Percentiles rank a stretch among this genome's conserved stretches.
Evolutionary conservation across 2,329 filamentous ascomycete species (phyloP).

Genomic region (Pyricularia pennisetigena): DNA sequence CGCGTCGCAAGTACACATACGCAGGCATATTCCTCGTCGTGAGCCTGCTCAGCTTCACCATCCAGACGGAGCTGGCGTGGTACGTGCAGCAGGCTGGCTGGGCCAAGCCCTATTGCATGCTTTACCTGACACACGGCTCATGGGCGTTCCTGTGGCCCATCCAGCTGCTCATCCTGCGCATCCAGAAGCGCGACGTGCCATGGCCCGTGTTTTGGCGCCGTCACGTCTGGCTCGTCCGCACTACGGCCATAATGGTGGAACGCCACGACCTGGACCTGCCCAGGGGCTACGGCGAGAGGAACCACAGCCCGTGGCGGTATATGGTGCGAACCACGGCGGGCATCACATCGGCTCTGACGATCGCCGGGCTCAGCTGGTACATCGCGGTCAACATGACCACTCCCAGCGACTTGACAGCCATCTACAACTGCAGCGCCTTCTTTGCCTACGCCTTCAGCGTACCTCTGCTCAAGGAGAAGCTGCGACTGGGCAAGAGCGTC

Average conservation of each 20-base stretch:
- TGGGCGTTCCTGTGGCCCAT: constrained; percentile 85
- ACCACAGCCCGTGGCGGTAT: constrained; percentile 44
- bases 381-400: constrained; percentile 89
- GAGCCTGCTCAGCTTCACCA: constrained; percentile 77
- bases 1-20: constrained; percentile 75
- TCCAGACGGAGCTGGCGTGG: constrained; percentile 92
- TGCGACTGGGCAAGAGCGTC: constrained; percentile 75
- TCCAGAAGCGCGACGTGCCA: constrained; percentile 68
- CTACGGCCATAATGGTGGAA: constrained; percentile 72
- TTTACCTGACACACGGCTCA: constrained; percentile 93
- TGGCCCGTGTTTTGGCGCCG: constrained; percentile 80
- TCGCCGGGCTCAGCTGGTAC: constrained; percentile 93
- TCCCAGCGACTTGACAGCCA: constrained; percentile 87
- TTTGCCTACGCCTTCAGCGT: constrained; percentile 98
- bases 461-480: constrained; percentile 73
- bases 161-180: constrained; percentile 69
- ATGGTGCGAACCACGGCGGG: constrained; percentile 70
- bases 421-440: constrained; percentile 98
- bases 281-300: constrained; percentile 8
- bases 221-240: constrained; percentile 39
- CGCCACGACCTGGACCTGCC: constrained; percentile 62
- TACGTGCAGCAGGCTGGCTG: constrained; percentile 91
- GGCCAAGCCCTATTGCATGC: constrained; percentile 99
- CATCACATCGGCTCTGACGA: constrained; percentile 75
- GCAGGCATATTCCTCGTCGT: constrained; percentile 75